Evolutionary conservation across 345 rosid genomes (phyloP).

Genomic region (Hirschfeldia incana): DNA sequence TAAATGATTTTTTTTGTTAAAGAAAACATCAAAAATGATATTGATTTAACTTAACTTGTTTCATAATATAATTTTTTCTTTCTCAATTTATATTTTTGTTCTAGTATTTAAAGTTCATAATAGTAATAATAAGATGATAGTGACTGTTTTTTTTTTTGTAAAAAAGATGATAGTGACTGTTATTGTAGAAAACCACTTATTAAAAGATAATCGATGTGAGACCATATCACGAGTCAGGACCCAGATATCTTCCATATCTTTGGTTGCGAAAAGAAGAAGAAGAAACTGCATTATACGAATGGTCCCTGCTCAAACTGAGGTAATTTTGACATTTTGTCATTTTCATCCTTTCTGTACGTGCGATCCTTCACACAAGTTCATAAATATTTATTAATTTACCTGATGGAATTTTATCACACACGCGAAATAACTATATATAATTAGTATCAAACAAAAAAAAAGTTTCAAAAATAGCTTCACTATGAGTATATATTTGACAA

Average conservation of each 20-base stretch:
- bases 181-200: slow-evolving; percentile 8
- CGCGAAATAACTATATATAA: not conserved
- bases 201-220: slow-evolving; percentile 19
- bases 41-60: not conserved
- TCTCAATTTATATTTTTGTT: not conserved
- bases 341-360: not conserved
- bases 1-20: no score
- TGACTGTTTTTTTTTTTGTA: not conserved
- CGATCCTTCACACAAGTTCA: not conserved
- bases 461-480: not conserved
- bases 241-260: slow-evolving; percentile 37
- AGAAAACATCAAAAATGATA: no score
- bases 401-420: not conserved
- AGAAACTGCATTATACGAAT: slow-evolving; percentile 4
- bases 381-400: not conserved
- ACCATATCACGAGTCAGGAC: slow-evolving; percentile 22
- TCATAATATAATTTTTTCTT: not conserved
- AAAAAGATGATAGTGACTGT: slow-evolving; percentile 15
- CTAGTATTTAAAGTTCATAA: not conserved
- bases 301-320: slow-evolving; percentile 15
- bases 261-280: slow-evolving; percentile 2
- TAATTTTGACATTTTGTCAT: slow-evolving; percentile 5
- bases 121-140: not conserved
- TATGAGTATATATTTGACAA: not conserved
- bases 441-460: not conserved